Evolutionary conservation across 2,329 filamentous ascomycete genomes (phyloP).

Genomic region (Colletotrichum tropicale): DNA sequence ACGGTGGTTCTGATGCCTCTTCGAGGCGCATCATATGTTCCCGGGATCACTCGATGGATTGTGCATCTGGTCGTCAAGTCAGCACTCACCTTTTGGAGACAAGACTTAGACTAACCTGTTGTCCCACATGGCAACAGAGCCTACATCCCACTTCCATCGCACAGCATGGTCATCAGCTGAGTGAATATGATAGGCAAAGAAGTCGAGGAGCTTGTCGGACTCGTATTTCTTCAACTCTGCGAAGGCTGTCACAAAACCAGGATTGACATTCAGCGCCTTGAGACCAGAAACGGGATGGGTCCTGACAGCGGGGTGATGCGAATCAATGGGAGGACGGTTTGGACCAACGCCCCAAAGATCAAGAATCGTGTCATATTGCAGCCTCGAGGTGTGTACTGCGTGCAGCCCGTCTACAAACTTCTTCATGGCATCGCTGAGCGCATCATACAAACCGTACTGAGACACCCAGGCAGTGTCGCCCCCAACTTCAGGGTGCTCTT

Average conservation of each 20-base stretch:
- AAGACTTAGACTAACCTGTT: conserved; percentile 36
- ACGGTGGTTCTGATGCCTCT: conserved; percentile 46
- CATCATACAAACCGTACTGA: conserved; percentile 48
- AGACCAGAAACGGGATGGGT: conserved; percentile 53
- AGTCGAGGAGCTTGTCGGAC: conserved; percentile 50
- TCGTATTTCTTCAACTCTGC: conserved; percentile 54
- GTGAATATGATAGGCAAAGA: conserved; percentile 50
- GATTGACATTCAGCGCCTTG: conserved; percentile 50
- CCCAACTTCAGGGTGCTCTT: conserved; percentile 50
- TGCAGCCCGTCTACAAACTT: conserved; percentile 46
- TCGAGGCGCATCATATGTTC: conserved; percentile 38
- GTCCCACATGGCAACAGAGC: conserved; percentile 56
- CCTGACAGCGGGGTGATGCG: conserved; percentile 51
- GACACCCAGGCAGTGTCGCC: conserved; percentile 55
- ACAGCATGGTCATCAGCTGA: conserved; percentile 54
- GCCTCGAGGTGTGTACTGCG: conserved; percentile 48
- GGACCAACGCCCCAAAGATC: conserved; percentile 46
- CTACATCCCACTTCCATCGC: conserved; percentile 54
- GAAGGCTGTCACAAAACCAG: conserved; percentile 51
- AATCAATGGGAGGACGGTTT: conserved; percentile 49
- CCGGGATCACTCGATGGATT: conserved; percentile 45
- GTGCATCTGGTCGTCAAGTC: conserved; percentile 29
- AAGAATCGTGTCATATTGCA: conserved; percentile 51
- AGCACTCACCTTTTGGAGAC: background rate
- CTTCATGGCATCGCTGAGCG: conserved; percentile 46